These are phyloP conservation scores for Boletus sp. DNA, from an alignment of 768 basidiomycete genomes.

Conservation along the genomic window DNA sequence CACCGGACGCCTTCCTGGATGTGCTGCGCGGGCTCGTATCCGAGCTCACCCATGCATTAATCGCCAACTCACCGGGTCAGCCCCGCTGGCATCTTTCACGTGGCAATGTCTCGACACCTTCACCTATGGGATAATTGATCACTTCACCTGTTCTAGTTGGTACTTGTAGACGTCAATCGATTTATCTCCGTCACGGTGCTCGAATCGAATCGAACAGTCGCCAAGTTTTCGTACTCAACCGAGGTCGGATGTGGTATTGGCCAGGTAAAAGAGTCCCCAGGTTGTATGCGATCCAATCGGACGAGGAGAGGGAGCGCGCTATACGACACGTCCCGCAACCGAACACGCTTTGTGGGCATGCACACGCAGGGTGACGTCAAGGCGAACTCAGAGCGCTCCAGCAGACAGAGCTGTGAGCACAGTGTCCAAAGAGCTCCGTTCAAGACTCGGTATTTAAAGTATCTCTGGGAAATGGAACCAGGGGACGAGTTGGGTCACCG, in stretches of 20 bases:
- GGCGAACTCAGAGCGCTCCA: background rate
- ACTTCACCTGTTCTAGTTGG: too few relatives aligned
- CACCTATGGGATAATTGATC: too few relatives aligned
- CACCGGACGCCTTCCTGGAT: background rate
- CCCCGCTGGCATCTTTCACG: background rate
- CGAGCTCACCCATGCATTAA: too few relatives aligned
- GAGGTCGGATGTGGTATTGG: background rate
- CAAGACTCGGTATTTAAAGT: background rate
- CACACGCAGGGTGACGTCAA: conserved; percentile 6
- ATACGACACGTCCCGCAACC: background rate
- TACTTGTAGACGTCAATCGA: too few relatives aligned
- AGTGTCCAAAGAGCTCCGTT: background rate
- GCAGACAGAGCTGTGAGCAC: background rate
- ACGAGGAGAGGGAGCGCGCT: background rate
- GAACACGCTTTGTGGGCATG: conserved; percentile 5
- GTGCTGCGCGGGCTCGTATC: too few relatives aligned
- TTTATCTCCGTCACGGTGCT: background rate
- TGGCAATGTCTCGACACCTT: background rate
- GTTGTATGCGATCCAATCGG: background rate
- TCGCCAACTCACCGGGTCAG: background rate
- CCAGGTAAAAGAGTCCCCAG: background rate
- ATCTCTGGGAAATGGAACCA: background rate
- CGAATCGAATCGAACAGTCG: background rate
- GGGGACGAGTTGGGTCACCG: background rate
- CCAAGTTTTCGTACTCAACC: background rate